These are phyloP conservation scores for Fragaria iinumae DNA, from an alignment of 306 rosid genomes.

Conservation along the genomic window DNA sequence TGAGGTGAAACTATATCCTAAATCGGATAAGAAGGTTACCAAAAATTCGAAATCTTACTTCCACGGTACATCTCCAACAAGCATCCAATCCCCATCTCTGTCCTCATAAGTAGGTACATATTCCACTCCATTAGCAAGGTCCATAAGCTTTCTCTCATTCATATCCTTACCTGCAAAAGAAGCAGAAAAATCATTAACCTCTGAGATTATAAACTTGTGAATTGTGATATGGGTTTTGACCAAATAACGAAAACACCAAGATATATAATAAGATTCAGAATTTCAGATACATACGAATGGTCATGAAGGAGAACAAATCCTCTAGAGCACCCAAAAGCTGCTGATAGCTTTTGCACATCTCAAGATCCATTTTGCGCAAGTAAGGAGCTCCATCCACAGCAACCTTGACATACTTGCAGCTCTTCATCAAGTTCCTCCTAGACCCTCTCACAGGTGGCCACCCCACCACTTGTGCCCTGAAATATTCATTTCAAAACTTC, in stretches of 20 bases:
- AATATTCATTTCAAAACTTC: not conserved
- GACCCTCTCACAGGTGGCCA: conserved; percentile 72
- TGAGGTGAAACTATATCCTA: not conserved
- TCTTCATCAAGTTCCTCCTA: conserved; percentile 45
- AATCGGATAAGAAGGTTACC: not conserved
- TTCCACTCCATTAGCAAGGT: conserved; percentile 47
- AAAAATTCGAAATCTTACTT: conserved; percentile 39
- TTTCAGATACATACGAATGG: conserved; percentile 41
- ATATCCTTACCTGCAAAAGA: conserved; percentile 39
- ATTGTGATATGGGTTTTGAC: not conserved
- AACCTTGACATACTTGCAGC: conserved; percentile 59
- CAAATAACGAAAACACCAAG: not conserved
- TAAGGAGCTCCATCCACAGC: conserved; percentile 74
- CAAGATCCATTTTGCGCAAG: conserved; percentile 62
- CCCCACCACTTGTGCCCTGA: conserved; percentile 53
- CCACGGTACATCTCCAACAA: conserved; percentile 86
- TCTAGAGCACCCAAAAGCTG: conserved; percentile 46
- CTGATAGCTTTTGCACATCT: conserved; percentile 44
- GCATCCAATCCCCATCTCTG: conserved; percentile 84
- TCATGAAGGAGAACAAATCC: conserved; percentile 47
- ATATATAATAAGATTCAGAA: not conserved
- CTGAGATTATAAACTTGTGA: not conserved
- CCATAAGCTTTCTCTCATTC: conserved; percentile 49
- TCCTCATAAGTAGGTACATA: conserved; percentile 70
- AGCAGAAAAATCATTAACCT: not conserved